Base-by-base conservation (phyloP, 2,329 filamentous ascomycete genomes). In the Penicillium digitatum region DNA sequence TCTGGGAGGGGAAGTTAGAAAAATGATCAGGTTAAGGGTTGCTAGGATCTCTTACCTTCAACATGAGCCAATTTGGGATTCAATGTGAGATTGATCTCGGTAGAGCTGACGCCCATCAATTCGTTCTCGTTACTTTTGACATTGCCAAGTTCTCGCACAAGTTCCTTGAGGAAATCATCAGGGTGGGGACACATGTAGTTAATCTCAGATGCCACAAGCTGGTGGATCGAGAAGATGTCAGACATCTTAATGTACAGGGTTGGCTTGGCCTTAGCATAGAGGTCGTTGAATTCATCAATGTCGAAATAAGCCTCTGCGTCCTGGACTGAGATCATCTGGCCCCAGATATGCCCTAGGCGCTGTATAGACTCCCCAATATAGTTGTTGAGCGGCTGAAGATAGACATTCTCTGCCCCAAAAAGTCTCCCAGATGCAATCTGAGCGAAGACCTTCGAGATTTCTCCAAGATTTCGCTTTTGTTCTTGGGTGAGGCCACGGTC, bases 211-310 rank as follows among this genome's bases (percentile, higher is more conserved):
- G 90, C 87, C 52, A 97, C 83, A 22, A 97, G 81, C 60, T 87
- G 90, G 75, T 99, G 95, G 56, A 99, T 93, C 46, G 93, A 89
- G 72, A 99, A 97, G 54, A 99, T 92, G 71, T 99, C 94, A 16
- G 89, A 84, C 84, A 99, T 93, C 77, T 99, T 99, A 79, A 99
- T 96, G 78, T 97, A 99, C n/a, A 99, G 81, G 0, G 93, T 97
- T 7, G 94, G 94, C 74, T 96, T 96, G 61, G 91, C 94, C 72
- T 95, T 92, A 54, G 93, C 89, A 70, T 97, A 97, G 7, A 99
- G 82, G 69, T 99, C 94, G 70, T 96, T 97, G 82, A 94, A 99
- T 72, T 97, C 94, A 70, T 99, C 94, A 70, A 99, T 96, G 72
- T 97, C 92, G 69, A 97, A 99, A 24, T 94, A 94, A 49, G 85